Evolutionary conservation across 2,329 filamentous ascomycete species (phyloP), one percentile per base, ranked within the genome.

Genomic region (Sporothrix phasma): DNA sequence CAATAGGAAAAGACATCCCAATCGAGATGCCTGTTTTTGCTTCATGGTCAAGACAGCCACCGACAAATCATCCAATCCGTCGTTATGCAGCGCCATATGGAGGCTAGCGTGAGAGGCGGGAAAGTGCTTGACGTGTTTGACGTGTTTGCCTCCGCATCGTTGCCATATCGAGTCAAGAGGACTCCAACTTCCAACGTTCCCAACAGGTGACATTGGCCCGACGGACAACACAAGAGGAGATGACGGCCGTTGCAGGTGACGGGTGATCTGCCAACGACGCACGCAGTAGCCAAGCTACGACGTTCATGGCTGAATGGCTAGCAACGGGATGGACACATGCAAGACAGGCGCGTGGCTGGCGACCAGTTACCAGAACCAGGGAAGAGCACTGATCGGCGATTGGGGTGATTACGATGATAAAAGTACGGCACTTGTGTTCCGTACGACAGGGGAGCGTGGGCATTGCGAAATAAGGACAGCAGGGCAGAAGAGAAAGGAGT

Each of bases 241-340:
- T n/a, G 31, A 56, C 31, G 51, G 51, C 34, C 51, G 51, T 56
- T 56, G 51, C n/a, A 56, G 31, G 51, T 56, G 31, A 54, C n/a
- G 10, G 51, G 31, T 39, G 31, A 53, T 39, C 31, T n/a, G n/a
- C n/a, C n/a, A n/a, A n/a, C n/a, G 8, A 29, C 5, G 4, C 22
- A 22, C 19, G 17, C 11, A 11, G 22, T 17, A 8, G 2, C 26
- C 46, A 49, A 3, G 22, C 24, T 29, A 22, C n/a, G 45, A 15
- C n/a, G n/a, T n/a, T n/a, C n/a, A n/a, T n/a, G 24, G 5, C 46
- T 29, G 46, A 17, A 1, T 4, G 4, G 24, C 46, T 10, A 54
- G 31, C 22, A 2, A 54, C 8, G 31, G 31, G 29, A 24, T n/a
- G 51, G 24, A 24, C 51, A 39, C n/a, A 24, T 54, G 49, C 17